Percentiles rank a stretch among this genome's conserved stretches.
phyloP scores from a whole-genome alignment of 2,329 filamentous ascomycete genomes.

The Coniochaeta sp. region DNA sequence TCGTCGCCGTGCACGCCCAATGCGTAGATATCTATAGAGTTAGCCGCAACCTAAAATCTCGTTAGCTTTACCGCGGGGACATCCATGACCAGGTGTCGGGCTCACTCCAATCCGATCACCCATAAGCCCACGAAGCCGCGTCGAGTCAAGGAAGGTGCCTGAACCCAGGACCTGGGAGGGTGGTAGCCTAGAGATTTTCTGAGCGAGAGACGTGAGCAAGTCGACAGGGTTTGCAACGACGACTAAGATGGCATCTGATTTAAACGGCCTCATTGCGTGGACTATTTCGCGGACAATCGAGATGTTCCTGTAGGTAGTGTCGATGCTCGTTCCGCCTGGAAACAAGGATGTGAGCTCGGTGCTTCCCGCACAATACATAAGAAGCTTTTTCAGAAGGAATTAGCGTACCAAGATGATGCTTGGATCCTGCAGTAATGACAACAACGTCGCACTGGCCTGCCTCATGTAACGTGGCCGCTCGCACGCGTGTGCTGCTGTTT shows the following conservation, averaged over 20 bases:
- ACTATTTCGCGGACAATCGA: constrained; percentile 39
- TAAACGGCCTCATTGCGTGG: constrained; percentile 39
- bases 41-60: background rate
- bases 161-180: constrained; percentile 41
- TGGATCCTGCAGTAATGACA: constrained; percentile 47
- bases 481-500: constrained; percentile 32
- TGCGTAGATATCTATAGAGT: background rate
- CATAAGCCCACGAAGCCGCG: constrained; percentile 36
- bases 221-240: constrained; percentile 50
- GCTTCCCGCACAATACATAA: too few relatives aligned
- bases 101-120: constrained; percentile 19
- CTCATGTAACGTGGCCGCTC: constrained; percentile 35
- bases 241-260: constrained; percentile 37
- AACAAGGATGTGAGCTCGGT: background rate
- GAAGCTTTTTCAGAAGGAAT: constrained; percentile 18
- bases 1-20: background rate
- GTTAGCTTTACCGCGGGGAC: background rate
- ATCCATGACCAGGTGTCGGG: background rate
- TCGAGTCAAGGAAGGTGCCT: constrained; percentile 46
- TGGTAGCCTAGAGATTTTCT: constrained; percentile 38
- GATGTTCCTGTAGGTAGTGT: background rate
- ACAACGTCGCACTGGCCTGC: constrained; percentile 47
- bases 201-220: constrained; percentile 42
- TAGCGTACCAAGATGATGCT: constrained; percentile 35
- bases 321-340: background rate